A percentile compares a stretch with the other conserved stretches of the same genome.
Conservation (phyloP, 192 early-diverging fungal species). For the Gaertneriomyces semiglobifer region DNA sequence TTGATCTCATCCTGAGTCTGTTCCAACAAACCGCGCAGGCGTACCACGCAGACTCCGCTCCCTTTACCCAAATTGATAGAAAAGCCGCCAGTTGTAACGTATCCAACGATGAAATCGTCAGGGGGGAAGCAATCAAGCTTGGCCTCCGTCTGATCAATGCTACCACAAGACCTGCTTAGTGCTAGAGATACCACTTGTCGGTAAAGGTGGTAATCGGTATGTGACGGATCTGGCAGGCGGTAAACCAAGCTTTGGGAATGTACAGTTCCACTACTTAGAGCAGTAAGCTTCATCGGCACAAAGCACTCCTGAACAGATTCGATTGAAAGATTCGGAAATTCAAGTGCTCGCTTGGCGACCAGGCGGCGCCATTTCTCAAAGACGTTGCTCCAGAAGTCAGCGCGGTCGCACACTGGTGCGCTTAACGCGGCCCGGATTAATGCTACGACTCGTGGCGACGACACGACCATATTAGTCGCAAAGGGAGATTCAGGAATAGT, state of each 20-base stretch:
- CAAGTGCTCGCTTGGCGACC: constrained; percentile 8
- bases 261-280: constrained; percentile 49
- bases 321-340: constrained; percentile 24
- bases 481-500: background rate
- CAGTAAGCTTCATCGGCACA: constrained; percentile 51
- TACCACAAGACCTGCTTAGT: constrained; percentile 28
- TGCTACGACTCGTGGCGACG: background rate
- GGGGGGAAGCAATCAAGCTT: constrained; percentile 35
- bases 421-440: constrained; percentile 32
- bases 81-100: constrained; percentile 67
- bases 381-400: background rate
- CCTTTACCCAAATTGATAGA: constrained; percentile 61
- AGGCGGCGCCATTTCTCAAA: background rate
- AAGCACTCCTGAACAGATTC: constrained; percentile 28
- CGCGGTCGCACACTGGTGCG: constrained; percentile 20
- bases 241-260: constrained; percentile 57
- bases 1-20: no score
- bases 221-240: constrained; percentile 23
- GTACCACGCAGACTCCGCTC: no score
- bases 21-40: no score
- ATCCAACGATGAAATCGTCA: constrained; percentile 54
- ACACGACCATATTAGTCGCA: background rate
- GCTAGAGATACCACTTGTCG: background rate
- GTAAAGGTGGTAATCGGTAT: constrained; percentile 49
- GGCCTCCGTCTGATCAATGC: constrained; percentile 27